These are phyloP conservation scores for Chlorella sorokiniana DNA, from an alignment of 139 green algal genomes.

Conservation along the genomic window DNA sequence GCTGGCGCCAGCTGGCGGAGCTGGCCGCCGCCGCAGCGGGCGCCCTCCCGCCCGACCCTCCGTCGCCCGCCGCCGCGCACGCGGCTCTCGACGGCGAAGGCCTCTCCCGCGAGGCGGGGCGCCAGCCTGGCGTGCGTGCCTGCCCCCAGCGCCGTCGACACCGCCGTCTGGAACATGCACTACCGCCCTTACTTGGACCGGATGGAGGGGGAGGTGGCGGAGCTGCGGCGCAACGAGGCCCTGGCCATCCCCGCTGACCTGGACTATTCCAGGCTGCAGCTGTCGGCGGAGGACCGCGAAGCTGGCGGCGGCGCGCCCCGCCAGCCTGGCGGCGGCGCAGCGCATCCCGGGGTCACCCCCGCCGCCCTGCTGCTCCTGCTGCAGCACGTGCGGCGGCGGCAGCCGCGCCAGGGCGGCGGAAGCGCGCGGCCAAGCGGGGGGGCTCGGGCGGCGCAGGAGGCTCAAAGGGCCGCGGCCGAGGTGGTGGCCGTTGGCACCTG, in stretches of 20 bases:
- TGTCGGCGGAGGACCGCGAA: conserved; percentile 66
- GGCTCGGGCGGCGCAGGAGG: background rate
- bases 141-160: conserved; percentile 13
- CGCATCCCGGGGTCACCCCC: conserved; percentile 63
- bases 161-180: conserved; percentile 54
- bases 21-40: background rate
- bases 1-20: conserved; percentile 5
- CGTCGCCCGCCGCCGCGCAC: too few relatives aligned
- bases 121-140: background rate
- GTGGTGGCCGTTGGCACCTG: background rate
- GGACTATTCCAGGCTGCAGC: conserved; percentile 55
- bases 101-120: too few relatives aligned
- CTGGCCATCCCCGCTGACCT: conserved; percentile 47
- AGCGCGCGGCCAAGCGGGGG: background rate
- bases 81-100: too few relatives aligned
- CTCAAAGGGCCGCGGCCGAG: too few relatives aligned
- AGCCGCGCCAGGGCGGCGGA: background rate
- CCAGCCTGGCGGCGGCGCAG: conserved; percentile 47
- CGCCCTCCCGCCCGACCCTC: background rate
- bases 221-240: conserved; percentile 56
- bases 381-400: conserved; percentile 41
- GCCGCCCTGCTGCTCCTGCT: conserved; percentile 56
- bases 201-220: conserved; percentile 49
- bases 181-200: conserved; percentile 58
- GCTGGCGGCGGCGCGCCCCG: conserved; percentile 42